These are phyloP conservation scores for Naganishia vaughanmartiniae DNA, from an alignment of 768 basidiomycete genomes.

Conservation along the genomic window DNA sequence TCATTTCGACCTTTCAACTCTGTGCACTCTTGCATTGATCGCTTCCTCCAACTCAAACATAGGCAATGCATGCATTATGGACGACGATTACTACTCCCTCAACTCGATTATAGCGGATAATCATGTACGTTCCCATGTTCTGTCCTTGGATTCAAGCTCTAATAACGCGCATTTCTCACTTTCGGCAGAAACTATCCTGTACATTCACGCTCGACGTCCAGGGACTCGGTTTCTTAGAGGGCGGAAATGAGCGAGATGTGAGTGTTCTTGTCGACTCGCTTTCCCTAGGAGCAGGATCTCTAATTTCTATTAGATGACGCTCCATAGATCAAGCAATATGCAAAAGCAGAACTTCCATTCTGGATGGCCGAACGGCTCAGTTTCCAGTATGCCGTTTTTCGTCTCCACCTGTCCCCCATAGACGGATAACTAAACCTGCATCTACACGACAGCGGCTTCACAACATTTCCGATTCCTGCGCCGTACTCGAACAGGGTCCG, in stretches of 20 bases:
- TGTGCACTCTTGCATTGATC: neutral
- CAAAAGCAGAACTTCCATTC: slow-evolving; percentile 78
- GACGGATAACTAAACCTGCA: neutral
- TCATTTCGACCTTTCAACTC: neutral
- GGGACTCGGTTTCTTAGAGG: slow-evolving; percentile 83
- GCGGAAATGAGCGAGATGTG: slow-evolving; percentile 79
- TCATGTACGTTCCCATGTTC: slow-evolving; percentile 58
- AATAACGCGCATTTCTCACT: neutral
- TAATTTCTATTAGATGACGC: neutral
- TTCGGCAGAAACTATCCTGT: slow-evolving; percentile 79
- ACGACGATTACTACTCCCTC: slow-evolving; percentile 86
- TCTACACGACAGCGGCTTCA: slow-evolving; percentile 66
- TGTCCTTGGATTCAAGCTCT: neutral
- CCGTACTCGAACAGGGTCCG: slow-evolving; percentile 73
- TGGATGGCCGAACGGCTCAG: slow-evolving; percentile 88
- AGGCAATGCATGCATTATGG: slow-evolving; percentile 58
- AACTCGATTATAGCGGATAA: slow-evolving; percentile 89
- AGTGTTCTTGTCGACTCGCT: neutral
- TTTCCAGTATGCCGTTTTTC: slow-evolving; percentile 61
- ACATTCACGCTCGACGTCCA: slow-evolving; percentile 82
- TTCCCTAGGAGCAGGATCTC: neutral
- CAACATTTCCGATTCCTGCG: slow-evolving; percentile 77
- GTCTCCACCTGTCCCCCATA: neutral
- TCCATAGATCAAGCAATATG: slow-evolving; percentile 68
- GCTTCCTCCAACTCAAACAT: too few relatives aligned